phyloP scores from a whole-genome alignment of 208 protist genomes.

The Acanthamoeba triangularis region DNA sequence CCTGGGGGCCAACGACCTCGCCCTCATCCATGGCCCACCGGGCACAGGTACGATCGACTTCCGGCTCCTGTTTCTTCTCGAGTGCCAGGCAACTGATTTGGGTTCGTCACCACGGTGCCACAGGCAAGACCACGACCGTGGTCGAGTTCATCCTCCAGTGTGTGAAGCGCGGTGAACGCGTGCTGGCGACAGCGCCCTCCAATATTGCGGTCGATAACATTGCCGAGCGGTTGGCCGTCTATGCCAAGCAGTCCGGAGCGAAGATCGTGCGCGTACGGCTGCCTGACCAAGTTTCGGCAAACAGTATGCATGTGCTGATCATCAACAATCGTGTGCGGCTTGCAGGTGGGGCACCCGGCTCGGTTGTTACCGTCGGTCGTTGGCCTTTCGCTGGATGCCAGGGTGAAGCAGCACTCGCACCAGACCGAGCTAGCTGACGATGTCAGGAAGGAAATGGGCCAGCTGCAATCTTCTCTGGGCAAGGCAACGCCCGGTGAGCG shows the following conservation, averaged over 20 bases:
- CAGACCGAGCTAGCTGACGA: conserved; percentile 72
- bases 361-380: conserved; percentile 85
- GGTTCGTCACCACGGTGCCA: not conserved
- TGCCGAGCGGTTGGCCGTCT: conserved; percentile 81
- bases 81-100: not conserved
- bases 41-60: conserved; percentile 76
- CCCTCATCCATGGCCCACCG: conserved; percentile 87
- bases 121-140: conserved; percentile 91
- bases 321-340: not conserved
- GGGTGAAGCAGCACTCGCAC: conserved; percentile 69
- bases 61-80: not conserved
- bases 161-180: conserved; percentile 76
- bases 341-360: conserved; percentile 88
- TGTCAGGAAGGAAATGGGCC: conserved; percentile 81
- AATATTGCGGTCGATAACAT: conserved; percentile 92
- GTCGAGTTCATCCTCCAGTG: conserved; percentile 89
- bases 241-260: conserved; percentile 23
- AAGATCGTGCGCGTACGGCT: conserved; percentile 35
- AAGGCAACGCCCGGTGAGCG: conserved; percentile 29
- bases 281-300: not conserved
- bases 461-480: conserved; percentile 28
- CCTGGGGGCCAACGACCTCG: conserved; percentile 61
- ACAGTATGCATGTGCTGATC: not conserved
- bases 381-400: conserved; percentile 84
- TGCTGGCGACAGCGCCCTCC: conserved; percentile 89